Base-by-base conservation (phyloP, 2,329 filamentous ascomycete genomes). In the Colletotrichum sp. region DNA sequence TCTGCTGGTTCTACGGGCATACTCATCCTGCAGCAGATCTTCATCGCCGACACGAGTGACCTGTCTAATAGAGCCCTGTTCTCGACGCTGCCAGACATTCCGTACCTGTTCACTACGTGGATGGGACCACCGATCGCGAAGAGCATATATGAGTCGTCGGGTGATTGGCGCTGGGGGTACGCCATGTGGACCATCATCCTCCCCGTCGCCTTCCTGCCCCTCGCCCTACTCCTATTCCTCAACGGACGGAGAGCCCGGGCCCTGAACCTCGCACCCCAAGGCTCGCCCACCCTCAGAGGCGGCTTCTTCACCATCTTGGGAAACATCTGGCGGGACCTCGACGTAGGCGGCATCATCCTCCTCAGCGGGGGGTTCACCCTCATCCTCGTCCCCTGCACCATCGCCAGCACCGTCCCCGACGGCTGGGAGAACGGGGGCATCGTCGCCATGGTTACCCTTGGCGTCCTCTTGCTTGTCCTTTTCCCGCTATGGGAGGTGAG, bases 11-110 rank as follows among this genome's bases (percentile, higher is more conserved):
- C 84, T 60, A 92, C 90, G 1, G 91, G 90, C 9, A 84, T 92
- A 8, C 88, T 91, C 74, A 90, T 93, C 64, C 82, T 93, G 26
- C 89, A 92, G 79, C 91, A 93, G 80, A 90, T 94, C 55, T 92
- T 94, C 81, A 89, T 93, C 65, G 92, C 92, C 34, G 92, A 94
- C 81, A 91, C 90, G 2, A 92, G 81, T 32, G 26, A 30, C 5
- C 26, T 60, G 26, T 30, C 24, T 5, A 60, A 60, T 32, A 8
- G 28, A 60, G 57, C 57, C 16, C 57, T 60, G 16, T 28, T 60
- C 24, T 60, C 28, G 16, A 30, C 16, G 26, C 26, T 60, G 26
- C 24, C 16, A 4, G 24, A 28, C 9, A 28, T 30, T 60, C 24
- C 16, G 16, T 28, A 60, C 18, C 24, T 60, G 15, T 28, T 60